Evolutionary conservation across 257 asterid genomes (phyloP).

Genomic region (Capsicum baccatum): DNA sequence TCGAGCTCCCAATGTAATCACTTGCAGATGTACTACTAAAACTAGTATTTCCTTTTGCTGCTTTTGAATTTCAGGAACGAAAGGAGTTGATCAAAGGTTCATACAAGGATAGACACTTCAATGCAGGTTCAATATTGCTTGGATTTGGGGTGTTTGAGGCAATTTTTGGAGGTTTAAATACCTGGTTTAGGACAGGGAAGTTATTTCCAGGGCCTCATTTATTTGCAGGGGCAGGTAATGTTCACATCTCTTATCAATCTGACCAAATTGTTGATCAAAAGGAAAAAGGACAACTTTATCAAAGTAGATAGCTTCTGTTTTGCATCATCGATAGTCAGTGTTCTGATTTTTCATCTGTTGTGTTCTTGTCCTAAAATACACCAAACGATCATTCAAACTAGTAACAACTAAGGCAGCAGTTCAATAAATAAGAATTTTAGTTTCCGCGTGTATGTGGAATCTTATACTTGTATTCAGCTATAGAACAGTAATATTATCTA

Average conservation of each 20-base stretch:
- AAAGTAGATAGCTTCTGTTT: background rate
- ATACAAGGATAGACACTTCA: slow-evolving; percentile 82
- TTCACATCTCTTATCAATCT: background rate
- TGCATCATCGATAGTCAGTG: background rate
- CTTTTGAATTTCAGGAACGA: slow-evolving; percentile 59
- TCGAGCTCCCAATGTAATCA: background rate
- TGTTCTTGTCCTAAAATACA: background rate
- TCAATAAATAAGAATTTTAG: background rate
- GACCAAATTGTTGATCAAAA: background rate
- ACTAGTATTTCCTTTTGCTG: background rate
- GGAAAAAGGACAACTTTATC: background rate
- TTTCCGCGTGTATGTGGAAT: background rate
- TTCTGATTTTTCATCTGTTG: background rate
- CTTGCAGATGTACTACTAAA: slow-evolving; percentile 12
- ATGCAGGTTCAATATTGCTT: slow-evolving; percentile 87
- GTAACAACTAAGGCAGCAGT: background rate
- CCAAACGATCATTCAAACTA: background rate
- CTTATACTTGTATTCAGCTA: background rate
- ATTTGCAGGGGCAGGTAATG: slow-evolving; percentile 82
- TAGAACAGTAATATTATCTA: background rate
- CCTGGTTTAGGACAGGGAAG: slow-evolving; percentile 85
- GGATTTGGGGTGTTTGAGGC: slow-evolving; percentile 84
- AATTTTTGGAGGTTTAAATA: slow-evolving; percentile 78
- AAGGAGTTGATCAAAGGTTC: slow-evolving; percentile 86
- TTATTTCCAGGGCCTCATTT: slow-evolving; percentile 98